A percentile compares a stretch with the other conserved stretches of the same genome.
phyloP scores from a whole-genome alignment of 108 stramenopile genomes.

The Aureococcus anophagefferens region DNA sequence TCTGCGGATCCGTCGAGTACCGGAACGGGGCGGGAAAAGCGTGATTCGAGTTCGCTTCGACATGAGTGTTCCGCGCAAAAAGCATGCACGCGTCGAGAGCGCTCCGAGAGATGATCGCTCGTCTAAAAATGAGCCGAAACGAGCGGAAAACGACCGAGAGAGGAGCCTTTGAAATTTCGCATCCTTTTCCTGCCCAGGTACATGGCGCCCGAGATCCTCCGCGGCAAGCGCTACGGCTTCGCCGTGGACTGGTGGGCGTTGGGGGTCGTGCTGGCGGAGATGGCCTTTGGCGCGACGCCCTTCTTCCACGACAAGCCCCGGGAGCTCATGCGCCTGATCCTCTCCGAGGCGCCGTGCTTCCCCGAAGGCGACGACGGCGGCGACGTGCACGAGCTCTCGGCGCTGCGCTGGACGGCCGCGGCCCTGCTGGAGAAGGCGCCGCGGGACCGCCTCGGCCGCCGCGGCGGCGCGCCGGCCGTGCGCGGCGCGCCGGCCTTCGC shows the following conservation, averaged over 20 bases:
- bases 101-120: too few species aligned
- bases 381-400: too few species aligned
- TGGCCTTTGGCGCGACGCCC: constrained; percentile 17
- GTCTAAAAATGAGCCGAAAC: too few species aligned
- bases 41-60: too few species aligned
- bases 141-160: too few species aligned
- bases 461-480: too few species aligned
- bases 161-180: too few species aligned
- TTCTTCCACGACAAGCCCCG: not conserved
- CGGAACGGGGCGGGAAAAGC: too few species aligned
- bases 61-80: too few species aligned
- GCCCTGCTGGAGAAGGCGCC: not conserved
- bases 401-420: not conserved
- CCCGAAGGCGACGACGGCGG: not conserved
- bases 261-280: constrained; percentile 16
- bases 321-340: not conserved
- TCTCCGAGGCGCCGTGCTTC: not conserved
- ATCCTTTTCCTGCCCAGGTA: too few species aligned
- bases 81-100: too few species aligned
- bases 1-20: constrained; percentile 52
- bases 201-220: constrained; percentile 46
- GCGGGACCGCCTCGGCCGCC: not conserved
- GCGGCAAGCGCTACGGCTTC: constrained; percentile 1
- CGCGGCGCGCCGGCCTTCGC: too few species aligned
- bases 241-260: constrained; percentile 32